Base-by-base conservation (phyloP, 139 green algal genomes). In the Spirogloea muscicola region DNA sequence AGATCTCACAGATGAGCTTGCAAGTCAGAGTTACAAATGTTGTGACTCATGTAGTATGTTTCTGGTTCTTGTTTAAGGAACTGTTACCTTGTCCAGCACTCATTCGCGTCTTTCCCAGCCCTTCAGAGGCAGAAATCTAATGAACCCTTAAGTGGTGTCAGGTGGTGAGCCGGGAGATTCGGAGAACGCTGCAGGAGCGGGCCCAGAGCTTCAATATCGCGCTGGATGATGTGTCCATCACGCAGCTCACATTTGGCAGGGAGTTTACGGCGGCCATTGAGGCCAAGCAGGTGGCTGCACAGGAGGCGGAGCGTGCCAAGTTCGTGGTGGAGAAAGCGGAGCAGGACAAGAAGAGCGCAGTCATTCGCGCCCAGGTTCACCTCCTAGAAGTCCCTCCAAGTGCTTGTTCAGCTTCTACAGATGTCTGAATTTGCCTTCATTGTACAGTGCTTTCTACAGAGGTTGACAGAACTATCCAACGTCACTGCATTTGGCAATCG, bases 181-280 rank as follows among this genome's bases (percentile, higher is more conserved):
- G 91, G 3, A 76, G 89, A 2, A 94, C 96, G 40, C 86, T 99
- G 52, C 57, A 88, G 10, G 86, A 96, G 81, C 86, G 94, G 2
- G 94, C 93, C 3, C 62, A 60, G 16, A 87, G 88, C 73, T 99
- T 99, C 84, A 92, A 97, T 84, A 95, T 99, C n/a, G 74, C 95
- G 25, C 76, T 99, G 39, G 94, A 99, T 48, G 94, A 99, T 72
- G 94, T 99, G 44, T 98, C 94, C 59, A 98, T 99, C 85, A 99
- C 94, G 6, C 74, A 98, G 49, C 87, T 99, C 21, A 97, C 90
- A 25, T 99, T 99, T 87, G 88, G 82, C 68, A 86, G 90, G 39
- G 91, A 97, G 86, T 99, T 98, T 84, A 98, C 94, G 2, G 76
- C 83, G 3, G 94, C 94, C 5, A 89, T 99, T 25, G 94, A 99